A percentile compares a stretch with the other conserved stretches of the same genome.
phyloP scores from a whole-genome alignment of 768 basidiomycete species.

The Lentinus brumalis region DNA sequence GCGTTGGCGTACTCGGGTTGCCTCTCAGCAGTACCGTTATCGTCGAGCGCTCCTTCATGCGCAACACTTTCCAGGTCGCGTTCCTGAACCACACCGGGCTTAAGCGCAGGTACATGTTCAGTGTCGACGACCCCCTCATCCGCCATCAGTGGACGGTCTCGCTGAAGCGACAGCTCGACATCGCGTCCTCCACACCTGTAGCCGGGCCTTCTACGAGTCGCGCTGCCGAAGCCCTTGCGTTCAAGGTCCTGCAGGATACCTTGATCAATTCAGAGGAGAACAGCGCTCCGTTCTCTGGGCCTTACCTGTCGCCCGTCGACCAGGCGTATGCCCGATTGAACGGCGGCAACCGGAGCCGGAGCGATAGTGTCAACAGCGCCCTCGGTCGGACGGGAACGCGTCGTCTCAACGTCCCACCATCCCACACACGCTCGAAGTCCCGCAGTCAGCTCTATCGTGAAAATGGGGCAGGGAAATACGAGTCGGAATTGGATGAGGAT shows the following conservation, averaged over 20 bases:
- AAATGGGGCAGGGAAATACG: slow-evolving; percentile 64
- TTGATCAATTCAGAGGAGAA: slow-evolving; percentile 51
- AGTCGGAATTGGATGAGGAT: slow-evolving; percentile 51
- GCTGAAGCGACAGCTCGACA: slow-evolving; percentile 67
- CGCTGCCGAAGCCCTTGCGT: slow-evolving; percentile 63
- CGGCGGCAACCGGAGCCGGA: slow-evolving; percentile 13
- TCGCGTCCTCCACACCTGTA: slow-evolving; percentile 35
- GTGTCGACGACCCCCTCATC: slow-evolving; percentile 77
- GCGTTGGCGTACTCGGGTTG: slow-evolving; percentile 82
- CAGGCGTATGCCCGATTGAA: slow-evolving; percentile 38
- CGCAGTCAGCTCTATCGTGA: slow-evolving; percentile 69
- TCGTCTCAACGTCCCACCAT: slow-evolving; percentile 18
- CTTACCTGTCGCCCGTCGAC: slow-evolving; percentile 25
- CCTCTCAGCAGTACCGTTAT: slow-evolving; percentile 76
- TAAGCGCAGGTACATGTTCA: slow-evolving; percentile 94
- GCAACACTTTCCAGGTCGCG: slow-evolving; percentile 91
- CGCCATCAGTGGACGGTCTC: slow-evolving; percentile 74
- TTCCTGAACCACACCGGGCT: slow-evolving; percentile 68
- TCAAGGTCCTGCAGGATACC: slow-evolving; percentile 84
- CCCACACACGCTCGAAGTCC: slow-evolving; percentile 66
- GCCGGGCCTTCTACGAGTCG: slow-evolving; percentile 39
- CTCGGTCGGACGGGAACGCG: slow-evolving; percentile 14
- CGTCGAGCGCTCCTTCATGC: slow-evolving; percentile 94
- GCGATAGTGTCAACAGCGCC: slow-evolving; percentile 29
- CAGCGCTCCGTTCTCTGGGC: neutral